A percentile compares a stretch with the other conserved stretches of the same genome.
Conservation (phyloP, 768 basidiomycete genomes). For the Galerina marginata region DNA sequence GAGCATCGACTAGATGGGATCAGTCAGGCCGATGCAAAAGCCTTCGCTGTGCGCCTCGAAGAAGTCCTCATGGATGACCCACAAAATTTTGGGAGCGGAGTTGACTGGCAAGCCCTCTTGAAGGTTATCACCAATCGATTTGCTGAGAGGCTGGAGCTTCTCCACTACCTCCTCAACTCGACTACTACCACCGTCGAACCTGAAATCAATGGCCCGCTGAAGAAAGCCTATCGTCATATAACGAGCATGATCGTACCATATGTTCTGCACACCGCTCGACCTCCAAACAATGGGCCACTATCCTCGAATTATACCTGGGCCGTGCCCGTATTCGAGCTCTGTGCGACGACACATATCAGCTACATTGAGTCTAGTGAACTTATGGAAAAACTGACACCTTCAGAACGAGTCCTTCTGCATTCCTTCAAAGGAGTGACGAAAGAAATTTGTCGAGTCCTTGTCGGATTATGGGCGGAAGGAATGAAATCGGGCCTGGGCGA, state of each 20-base stretch:
- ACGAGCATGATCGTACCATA: slow-evolving; percentile 39
- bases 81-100: slow-evolving; percentile 29
- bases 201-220: slow-evolving; percentile 12
- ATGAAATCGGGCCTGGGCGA: slow-evolving; percentile 29
- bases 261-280: slow-evolving; percentile 26
- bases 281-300: slow-evolving; percentile 9
- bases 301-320: slow-evolving; percentile 34
- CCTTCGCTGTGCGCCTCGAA: slow-evolving; percentile 30
- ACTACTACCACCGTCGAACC: slow-evolving; percentile 11
- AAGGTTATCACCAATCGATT: slow-evolving; percentile 47
- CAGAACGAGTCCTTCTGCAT: slow-evolving; percentile 34
- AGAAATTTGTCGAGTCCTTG: slow-evolving; percentile 53
- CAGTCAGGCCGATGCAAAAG: slow-evolving; percentile 28
- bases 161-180: slow-evolving; percentile 40
- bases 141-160: slow-evolving; percentile 44
- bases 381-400: slow-evolving; percentile 25
- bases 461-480: slow-evolving; percentile 54
- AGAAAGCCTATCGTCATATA: slow-evolving; percentile 33
- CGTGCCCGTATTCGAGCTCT: slow-evolving; percentile 36
- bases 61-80: slow-evolving; percentile 24
- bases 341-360: slow-evolving; percentile 37
- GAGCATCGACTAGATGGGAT: slow-evolving; percentile 42
- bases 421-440: slow-evolving; percentile 39
- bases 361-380: slow-evolving; percentile 20
- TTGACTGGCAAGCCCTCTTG: slow-evolving; percentile 49